Evolutionary conservation across 2,329 filamentous ascomycete species (phyloP).

Genomic region (Aureobasidium sp.): DNA sequence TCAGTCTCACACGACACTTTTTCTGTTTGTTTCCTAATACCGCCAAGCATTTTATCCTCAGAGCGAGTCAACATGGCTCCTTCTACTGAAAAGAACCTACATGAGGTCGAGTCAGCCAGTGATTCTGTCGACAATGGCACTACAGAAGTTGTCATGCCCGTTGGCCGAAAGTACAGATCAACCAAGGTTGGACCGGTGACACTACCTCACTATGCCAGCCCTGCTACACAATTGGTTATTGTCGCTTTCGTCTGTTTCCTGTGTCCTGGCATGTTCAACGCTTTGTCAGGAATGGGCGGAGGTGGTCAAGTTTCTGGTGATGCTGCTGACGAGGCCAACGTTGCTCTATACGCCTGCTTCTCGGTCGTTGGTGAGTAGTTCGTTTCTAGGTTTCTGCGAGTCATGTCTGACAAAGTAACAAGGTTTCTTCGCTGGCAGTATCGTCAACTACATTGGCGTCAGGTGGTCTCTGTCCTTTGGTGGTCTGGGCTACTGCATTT

Average conservation of each 20-base stretch:
- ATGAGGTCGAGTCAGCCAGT: constrained; percentile 15
- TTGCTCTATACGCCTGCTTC: constrained; percentile 66
- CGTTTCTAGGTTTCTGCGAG: neutral
- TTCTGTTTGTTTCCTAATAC: neutral
- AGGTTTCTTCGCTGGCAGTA: constrained; percentile 58
- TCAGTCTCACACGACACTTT: constrained; percentile 6
- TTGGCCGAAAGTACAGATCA: constrained; percentile 43
- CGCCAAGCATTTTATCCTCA: neutral
- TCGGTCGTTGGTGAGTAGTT: constrained; percentile 43
- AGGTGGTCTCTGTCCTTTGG: constrained; percentile 62
- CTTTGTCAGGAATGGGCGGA: constrained; percentile 45
- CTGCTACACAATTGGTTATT: constrained; percentile 41
- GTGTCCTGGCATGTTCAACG: constrained; percentile 49
- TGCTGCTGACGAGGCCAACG: constrained; percentile 57
- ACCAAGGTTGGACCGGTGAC: constrained; percentile 34
- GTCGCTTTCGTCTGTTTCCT: constrained; percentile 48
- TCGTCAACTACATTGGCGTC: constrained; percentile 70
- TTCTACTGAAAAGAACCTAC: constrained; percentile 18
- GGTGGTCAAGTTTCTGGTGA: constrained; percentile 42
- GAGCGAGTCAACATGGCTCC: constrained; percentile 16
- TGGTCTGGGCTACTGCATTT: constrained; percentile 70
- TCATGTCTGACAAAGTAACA: neutral
- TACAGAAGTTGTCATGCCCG: constrained; percentile 29
- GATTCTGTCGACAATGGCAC: constrained; percentile 16
- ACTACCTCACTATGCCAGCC: constrained; percentile 44